phyloP scores from a whole-genome alignment of 2,329 filamentous ascomycete species.

The Curvularia sp. region DNA sequence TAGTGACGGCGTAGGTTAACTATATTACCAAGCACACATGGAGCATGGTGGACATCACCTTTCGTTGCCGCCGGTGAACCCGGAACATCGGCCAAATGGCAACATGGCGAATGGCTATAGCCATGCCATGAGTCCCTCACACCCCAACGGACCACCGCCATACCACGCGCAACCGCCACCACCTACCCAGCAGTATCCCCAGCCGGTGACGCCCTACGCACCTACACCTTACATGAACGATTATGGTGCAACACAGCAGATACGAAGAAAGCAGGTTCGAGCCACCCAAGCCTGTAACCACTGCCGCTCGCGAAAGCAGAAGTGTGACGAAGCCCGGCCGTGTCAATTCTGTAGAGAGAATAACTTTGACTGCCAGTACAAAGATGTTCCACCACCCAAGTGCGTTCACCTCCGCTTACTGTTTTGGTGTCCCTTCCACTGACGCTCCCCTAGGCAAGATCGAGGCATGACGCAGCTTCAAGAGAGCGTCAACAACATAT shows the following conservation, averaged over 20 bases:
- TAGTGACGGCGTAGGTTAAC: too few species aligned
- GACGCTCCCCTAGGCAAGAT: constrained; percentile 51
- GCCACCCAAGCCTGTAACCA: constrained; percentile 70
- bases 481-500: constrained; percentile 52
- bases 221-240: constrained; percentile 40
- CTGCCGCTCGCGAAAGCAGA: constrained; percentile 52
- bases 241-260: constrained; percentile 35
- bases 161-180: constrained; percentile 42
- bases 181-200: constrained; percentile 41
- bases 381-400: constrained; percentile 91
- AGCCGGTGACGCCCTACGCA: constrained; percentile 35
- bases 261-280: constrained; percentile 48
- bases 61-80: constrained; percentile 43
- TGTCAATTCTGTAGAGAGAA: constrained; percentile 80
- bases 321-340: constrained; percentile 51
- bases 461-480: constrained; percentile 60
- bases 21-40: constrained; percentile 42
- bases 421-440: constrained; percentile 14
- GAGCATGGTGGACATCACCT: constrained; percentile 46
- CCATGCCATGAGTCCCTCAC: constrained; percentile 40
- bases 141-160: constrained; percentile 39
- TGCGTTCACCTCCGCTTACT: constrained; percentile 54
- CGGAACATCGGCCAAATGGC: constrained; percentile 46
- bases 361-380: constrained; percentile 82
- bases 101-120: constrained; percentile 44